phyloP scores from a whole-genome alignment of 148 eudicot species.

The Rhododendron mucronatum region DNA sequence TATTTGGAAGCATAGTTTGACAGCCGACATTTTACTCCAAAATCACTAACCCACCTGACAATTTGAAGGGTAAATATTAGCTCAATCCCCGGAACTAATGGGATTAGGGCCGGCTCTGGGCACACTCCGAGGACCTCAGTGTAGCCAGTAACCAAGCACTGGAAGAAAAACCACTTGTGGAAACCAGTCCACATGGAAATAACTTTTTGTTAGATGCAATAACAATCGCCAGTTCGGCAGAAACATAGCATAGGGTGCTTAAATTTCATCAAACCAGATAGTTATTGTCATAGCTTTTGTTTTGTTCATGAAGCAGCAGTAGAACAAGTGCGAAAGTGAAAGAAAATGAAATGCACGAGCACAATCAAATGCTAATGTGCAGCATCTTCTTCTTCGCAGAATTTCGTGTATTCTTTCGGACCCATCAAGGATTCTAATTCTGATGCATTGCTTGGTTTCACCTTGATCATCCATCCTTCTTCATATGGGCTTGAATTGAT shows the following conservation, averaged over 20 bases:
- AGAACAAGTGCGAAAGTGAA: background rate
- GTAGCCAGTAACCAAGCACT: background rate
- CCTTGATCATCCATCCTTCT: slow-evolving; percentile 98
- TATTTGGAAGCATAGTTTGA: too few species aligned
- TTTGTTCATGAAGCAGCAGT: too few species aligned
- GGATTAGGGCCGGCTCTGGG: background rate
- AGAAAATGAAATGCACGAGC: background rate
- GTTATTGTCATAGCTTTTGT: background rate
- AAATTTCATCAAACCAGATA: background rate
- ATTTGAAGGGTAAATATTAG: too few species aligned
- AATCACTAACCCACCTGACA: background rate
- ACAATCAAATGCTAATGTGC: slow-evolving; percentile 25
- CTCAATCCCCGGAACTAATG: too few species aligned
- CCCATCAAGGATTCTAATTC: slow-evolving; percentile 83
- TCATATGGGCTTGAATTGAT: slow-evolving; percentile 86
- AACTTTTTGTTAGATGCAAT: background rate
- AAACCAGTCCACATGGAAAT: background rate
- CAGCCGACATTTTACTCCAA: background rate
- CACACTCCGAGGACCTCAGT: background rate
- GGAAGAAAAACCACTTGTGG: background rate
- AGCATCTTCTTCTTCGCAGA: slow-evolving; percentile 77
- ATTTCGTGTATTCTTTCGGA: slow-evolving; percentile 58
- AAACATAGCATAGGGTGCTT: background rate
- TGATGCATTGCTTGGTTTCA: slow-evolving; percentile 75
- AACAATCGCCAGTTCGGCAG: background rate